Base-by-base conservation (phyloP, 2,329 filamentous ascomycete genomes). In the Chrysosporium queenslandicum region DNA sequence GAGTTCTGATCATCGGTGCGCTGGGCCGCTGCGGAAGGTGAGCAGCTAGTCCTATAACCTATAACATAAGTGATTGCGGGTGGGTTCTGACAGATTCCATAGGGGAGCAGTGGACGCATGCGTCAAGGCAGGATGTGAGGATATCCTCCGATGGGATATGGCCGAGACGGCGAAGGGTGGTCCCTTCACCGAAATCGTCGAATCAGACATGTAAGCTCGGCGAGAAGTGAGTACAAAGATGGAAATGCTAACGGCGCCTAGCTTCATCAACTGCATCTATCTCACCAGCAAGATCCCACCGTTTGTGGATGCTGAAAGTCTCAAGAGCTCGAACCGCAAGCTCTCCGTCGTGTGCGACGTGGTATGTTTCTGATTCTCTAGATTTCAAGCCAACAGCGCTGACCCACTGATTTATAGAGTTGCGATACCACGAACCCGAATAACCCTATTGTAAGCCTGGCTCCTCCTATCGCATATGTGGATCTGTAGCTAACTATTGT, bases 251-350 rank as follows among this genome's bases (percentile, higher is more conserved):
- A 56, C 39, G 7, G 11, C 39, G 8, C 82, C 87, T 62, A 83
- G 88, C 64, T 87, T 89, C 66, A 77, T 92, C 68, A 94, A 92
- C 75, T 89, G 85, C 78, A 91, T 95, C 67, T 95, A 95, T 72
- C 81, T 96, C 39, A 81, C 77, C 56, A 75, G 81, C 60, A 80
- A 83, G 66, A 90, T 92, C 59, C 85, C 87, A 23, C 85, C 85
- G 30, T 96, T 96, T 66, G 78, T 94, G 64, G 82, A 86, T 69
- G 65, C 76, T 55, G 78, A 86, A 59, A 82, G 79, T 49, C 79
- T 95, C 52, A 76, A 82, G 58, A 72, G 76, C 37, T 74, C 84
- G 2, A 77, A 77, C 61, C 83, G 91, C 66, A 85, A 82, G 64
- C 78, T 96, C 50, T 81, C 79, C 51, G 86, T 94, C 41, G 80